These are phyloP conservation scores for Phytopythium vexans DNA, from an alignment of 352 stramenopile genomes.

Conservation along the genomic window DNA sequence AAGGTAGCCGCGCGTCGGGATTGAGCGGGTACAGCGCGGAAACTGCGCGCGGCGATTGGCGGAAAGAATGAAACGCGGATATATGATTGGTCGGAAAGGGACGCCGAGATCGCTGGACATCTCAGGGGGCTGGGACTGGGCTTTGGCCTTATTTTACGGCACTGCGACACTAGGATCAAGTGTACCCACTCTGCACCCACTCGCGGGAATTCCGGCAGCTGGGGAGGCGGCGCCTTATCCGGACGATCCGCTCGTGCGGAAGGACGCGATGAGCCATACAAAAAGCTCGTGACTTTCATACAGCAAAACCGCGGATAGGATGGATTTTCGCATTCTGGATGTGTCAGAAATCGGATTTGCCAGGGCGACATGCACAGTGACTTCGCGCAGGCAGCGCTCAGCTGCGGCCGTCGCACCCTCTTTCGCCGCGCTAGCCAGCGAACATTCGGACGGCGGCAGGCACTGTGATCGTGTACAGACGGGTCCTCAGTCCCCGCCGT, in stretches of 20 bases:
- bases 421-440: too few relatives aligned
- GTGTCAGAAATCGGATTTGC: not conserved
- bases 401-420: too few relatives aligned
- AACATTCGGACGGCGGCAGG: too few relatives aligned
- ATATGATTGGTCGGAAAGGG: not conserved
- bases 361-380: too few relatives aligned
- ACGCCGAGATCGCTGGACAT: too few relatives aligned
- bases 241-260: not conserved
- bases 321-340: not conserved
- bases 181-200: conserved; percentile 3
- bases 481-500: too few relatives aligned
- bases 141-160: too few relatives aligned
- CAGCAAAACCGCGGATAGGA: not conserved
- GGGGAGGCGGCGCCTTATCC: not conserved
- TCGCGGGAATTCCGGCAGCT: not conserved
- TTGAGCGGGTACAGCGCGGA: too few relatives aligned
- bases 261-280: not conserved
- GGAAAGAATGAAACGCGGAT: not conserved
- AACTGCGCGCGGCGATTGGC: not conserved
- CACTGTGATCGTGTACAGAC: too few relatives aligned
- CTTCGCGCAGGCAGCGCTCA: too few relatives aligned
- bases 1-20: too few relatives aligned
- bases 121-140: too few relatives aligned
- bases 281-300: not conserved
- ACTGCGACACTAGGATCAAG: not conserved